phyloP scores from a whole-genome alignment of 2,329 filamentous ascomycete genomes.

The Botrytis cinerea region DNA sequence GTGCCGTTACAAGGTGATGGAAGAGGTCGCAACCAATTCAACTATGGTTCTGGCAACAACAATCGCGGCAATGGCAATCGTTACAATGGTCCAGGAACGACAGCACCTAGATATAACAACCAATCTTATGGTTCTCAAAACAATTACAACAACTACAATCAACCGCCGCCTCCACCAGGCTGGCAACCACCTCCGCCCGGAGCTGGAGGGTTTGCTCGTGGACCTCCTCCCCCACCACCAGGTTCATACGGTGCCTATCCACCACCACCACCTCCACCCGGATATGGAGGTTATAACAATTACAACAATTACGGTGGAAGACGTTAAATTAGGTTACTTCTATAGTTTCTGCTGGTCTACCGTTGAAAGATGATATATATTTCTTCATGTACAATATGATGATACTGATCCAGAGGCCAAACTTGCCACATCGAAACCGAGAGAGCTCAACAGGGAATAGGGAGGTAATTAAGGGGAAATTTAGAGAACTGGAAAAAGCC shows the following conservation, averaged over 20 bases:
- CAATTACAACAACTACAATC: conserved; percentile 33
- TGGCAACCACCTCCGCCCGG: conserved; percentile 52
- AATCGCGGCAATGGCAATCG: conserved; percentile 28
- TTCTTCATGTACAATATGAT: conserved; percentile 78
- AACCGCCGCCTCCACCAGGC: conserved; percentile 35
- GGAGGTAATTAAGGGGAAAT: conserved; percentile 77
- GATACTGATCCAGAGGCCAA: conserved; percentile 84
- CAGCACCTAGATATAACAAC: conserved; percentile 23
- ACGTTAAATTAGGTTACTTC: neutral
- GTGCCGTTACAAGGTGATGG: conserved; percentile 57
- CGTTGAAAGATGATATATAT: neutral
- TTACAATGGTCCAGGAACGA: conserved; percentile 20
- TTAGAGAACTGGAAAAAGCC: conserved; percentile 83
- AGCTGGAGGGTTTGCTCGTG: conserved; percentile 47
- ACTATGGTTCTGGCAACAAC: conserved; percentile 48
- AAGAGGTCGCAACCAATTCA: conserved; percentile 52
- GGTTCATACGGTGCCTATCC: conserved; percentile 33
- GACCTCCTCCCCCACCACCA: conserved; percentile 51
- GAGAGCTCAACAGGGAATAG: conserved; percentile 90
- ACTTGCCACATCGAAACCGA: conserved; percentile 87
- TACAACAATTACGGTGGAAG: conserved; percentile 19
- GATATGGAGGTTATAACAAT: conserved; percentile 31
- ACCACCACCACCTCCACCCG: conserved; percentile 28
- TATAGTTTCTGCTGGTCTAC: neutral
- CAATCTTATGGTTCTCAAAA: conserved; percentile 25